Conservation (phyloP, 306 rosid genomes). For the Prunus mongolica region DNA sequence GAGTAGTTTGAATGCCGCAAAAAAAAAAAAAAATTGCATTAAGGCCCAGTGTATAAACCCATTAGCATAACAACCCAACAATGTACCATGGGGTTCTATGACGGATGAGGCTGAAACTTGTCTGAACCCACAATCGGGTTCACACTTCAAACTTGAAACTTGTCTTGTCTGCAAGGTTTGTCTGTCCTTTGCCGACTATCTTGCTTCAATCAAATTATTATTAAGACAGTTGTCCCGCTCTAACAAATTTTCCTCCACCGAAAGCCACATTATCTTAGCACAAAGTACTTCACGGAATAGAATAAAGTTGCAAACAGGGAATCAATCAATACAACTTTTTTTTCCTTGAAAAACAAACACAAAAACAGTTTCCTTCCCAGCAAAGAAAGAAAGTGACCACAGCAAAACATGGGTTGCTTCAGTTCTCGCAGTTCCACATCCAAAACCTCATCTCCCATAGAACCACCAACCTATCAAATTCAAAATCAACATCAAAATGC, state of each 20-base stretch:
- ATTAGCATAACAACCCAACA: neutral
- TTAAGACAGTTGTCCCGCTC: conserved; percentile 15
- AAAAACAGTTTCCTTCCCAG: conserved; percentile 1
- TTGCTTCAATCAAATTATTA: neutral
- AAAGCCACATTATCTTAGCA: conserved; percentile 29
- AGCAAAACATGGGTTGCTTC: conserved; percentile 58
- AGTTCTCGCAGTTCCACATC: conserved; percentile 41
- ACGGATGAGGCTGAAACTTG: neutral
- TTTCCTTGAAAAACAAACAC: neutral
- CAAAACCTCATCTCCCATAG: conserved; percentile 30
- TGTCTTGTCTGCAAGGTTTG: neutral
- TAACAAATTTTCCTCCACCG: conserved; percentile 44
- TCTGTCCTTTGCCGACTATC: neutral
- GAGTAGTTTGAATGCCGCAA: too few relatives aligned
- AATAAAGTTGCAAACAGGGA: conserved; percentile 48
- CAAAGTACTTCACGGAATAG: conserved; percentile 28
- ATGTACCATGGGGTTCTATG: too few relatives aligned
- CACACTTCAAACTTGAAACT: neutral
- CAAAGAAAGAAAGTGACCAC: conserved; percentile 9
- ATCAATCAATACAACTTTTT: conserved; percentile 26
- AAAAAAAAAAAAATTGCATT: too few relatives aligned
- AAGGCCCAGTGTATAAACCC: neutral
- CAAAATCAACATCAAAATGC: neutral
- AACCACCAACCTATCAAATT: neutral
- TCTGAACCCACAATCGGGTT: neutral